Base-by-base conservation (phyloP, 495 filamentous ascomycete genomes). In the Podospora appendiculata region DNA sequence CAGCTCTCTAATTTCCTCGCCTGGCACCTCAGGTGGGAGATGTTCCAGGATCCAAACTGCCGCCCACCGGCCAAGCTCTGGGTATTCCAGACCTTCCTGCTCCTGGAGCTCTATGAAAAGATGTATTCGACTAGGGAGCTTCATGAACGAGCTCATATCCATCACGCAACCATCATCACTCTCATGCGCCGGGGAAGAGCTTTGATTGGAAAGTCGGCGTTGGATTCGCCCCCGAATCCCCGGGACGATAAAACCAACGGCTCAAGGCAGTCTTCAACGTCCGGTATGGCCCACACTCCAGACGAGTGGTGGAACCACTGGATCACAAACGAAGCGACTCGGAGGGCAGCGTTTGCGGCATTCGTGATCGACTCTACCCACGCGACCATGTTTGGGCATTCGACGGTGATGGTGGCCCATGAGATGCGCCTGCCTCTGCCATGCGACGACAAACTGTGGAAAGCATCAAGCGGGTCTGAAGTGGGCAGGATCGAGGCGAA, bases 301-400 rank as follows among this genome's bases (percentile, higher is more conserved):
- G 93, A 96, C 51, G 90, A 96, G 60, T 93, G 86, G 70, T 98
- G 93, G 93, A 88, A 90, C 57, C 85, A 90, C 56, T 98, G 93
- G 93, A 94, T 96, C 62, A 91, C 89, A 6, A 89, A 89, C 40
- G 93, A 98, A 65, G 86, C 91, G 13, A 96, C 90, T 3, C 79
- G 90, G 35, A 82, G 93, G 40, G 89, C 86, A 4, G 93, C 92
- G 0, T 98, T 96, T 74, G 92, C 86, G 13, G 93, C 93, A 2
- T 98, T 96, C 66, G 85, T 98, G 18, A 83, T 96, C 48, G 93
- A 98, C 65, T 94, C 91, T 3, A 94, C 89, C 6, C 93, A 98
- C 70, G 90, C 92, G 4, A 96, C 89, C 41, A 96, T 98, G 88
- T 98, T 97, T 68, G 93, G 93, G 0, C 93, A 98, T 67, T 91